Evolutionary conservation across 2,329 filamentous ascomycete species (phyloP).

Genomic region (Huntiella moniliformis): DNA sequence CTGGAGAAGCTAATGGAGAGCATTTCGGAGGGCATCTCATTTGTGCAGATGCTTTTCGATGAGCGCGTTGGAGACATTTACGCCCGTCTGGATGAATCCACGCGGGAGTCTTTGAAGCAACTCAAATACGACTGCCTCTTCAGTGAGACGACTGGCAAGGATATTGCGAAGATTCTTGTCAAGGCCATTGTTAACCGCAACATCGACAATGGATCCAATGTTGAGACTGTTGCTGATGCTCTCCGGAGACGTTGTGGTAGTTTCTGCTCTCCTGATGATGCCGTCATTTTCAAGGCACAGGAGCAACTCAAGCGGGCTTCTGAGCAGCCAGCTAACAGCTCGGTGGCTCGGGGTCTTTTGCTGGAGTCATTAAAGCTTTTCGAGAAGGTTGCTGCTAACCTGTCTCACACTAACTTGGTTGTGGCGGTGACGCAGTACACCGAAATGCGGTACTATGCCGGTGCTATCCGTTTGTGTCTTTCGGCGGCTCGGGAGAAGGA

Average conservation of each 20-base stretch:
- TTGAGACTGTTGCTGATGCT: conserved; percentile 94
- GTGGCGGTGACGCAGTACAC: conserved; percentile 65
- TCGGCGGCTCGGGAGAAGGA: conserved; percentile 70
- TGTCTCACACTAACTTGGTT: conserved; percentile 64
- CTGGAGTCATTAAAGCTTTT: conserved; percentile 83
- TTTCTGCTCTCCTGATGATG: conserved; percentile 94
- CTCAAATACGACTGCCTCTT: conserved; percentile 84
- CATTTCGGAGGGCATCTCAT: conserved; percentile 91
- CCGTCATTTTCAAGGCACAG: conserved; percentile 95
- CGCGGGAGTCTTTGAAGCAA: conserved; percentile 49
- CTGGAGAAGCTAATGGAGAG: conserved; percentile 70
- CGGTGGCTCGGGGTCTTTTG: conserved; percentile 57
- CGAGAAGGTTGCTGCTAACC: conserved; percentile 65
- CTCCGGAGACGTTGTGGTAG: conserved; percentile 79
- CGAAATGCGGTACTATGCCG: conserved; percentile 72
- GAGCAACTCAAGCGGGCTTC: conserved; percentile 80
- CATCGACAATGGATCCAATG: conserved; percentile 89
- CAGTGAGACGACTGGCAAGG: conserved; percentile 57
- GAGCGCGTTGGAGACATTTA: conserved; percentile 83
- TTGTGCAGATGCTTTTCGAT: conserved; percentile 85
- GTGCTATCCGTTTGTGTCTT: conserved; percentile 74
- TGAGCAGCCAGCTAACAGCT: conserved; percentile 57
- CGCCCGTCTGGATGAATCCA: conserved; percentile 49
- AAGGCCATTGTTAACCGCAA: conserved; percentile 97
- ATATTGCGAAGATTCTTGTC: conserved; percentile 82